These are phyloP conservation scores for Geotrichum bryndzae DNA, from an alignment of 1,139 yeast genomes.

Conservation along the genomic window DNA sequence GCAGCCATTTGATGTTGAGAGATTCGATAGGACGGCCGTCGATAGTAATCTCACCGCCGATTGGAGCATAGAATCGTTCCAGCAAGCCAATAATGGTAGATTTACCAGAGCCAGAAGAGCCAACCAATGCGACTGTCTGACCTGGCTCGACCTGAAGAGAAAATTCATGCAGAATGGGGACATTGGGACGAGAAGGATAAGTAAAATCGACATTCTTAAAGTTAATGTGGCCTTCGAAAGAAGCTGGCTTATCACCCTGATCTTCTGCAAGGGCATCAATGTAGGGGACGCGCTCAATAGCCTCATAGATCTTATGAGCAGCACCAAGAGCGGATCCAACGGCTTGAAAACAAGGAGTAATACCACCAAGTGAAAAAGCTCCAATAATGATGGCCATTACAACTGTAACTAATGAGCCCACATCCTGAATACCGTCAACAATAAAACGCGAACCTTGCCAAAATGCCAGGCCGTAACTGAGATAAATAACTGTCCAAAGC, in stretches of 20 bases:
- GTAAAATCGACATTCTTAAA: slow-evolving; percentile 62
- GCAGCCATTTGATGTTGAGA: slow-evolving; percentile 64
- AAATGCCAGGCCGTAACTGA: slow-evolving; percentile 40
- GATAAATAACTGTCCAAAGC: slow-evolving; percentile 38
- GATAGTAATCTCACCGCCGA: slow-evolving; percentile 56
- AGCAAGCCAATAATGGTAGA: slow-evolving; percentile 74
- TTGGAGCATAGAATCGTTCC: slow-evolving; percentile 60
- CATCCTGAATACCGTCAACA: slow-evolving; percentile 29
- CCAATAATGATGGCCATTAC: slow-evolving; percentile 41
- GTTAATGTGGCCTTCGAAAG: slow-evolving; percentile 45
- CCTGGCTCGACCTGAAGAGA: slow-evolving; percentile 57
- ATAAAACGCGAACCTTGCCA: slow-evolving; percentile 42
- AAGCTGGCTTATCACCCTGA: slow-evolving; percentile 35
- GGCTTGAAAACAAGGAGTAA: slow-evolving; percentile 40
- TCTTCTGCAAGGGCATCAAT: slow-evolving; percentile 33
- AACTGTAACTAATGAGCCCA: slow-evolving; percentile 34
- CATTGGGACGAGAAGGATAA: slow-evolving; percentile 83
- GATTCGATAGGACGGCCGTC: slow-evolving; percentile 61
- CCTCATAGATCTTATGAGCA: slow-evolving; percentile 38
- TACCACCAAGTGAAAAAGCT: slow-evolving; percentile 38
- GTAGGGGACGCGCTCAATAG: slow-evolving; percentile 39
- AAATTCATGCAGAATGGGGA: slow-evolving; percentile 51
- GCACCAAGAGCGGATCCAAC: slow-evolving; percentile 40
- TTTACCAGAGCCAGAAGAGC: slow-evolving; percentile 90
- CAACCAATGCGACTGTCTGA: slow-evolving; percentile 81